Evolutionary conservation across 2,329 filamentous ascomycete species (phyloP).

Genomic region (Periconia macrospinosa): DNA sequence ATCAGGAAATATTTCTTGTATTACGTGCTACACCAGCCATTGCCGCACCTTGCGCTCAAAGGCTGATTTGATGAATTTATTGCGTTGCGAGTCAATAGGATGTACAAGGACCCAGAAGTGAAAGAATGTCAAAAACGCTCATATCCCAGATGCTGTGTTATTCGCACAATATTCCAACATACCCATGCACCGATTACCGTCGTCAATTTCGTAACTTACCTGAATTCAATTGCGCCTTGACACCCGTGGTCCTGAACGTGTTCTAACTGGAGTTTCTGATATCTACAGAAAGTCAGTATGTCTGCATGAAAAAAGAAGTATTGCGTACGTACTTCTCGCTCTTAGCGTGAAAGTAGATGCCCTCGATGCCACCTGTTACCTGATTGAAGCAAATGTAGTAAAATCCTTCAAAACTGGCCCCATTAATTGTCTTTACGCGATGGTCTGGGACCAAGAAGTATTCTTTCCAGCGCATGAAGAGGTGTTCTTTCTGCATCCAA

Average conservation of each 20-base stretch:
- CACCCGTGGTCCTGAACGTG: conserved; percentile 85
- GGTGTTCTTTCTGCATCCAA: conserved; percentile 77
- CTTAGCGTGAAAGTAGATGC: conserved; percentile 97
- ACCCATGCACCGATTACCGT: conserved; percentile 17
- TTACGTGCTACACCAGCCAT: conserved; percentile 13
- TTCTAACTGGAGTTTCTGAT: conserved; percentile 89
- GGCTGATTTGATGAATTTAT: conserved; percentile 11
- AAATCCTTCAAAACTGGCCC: conserved; percentile 96
- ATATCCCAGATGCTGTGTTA: conserved; percentile 32
- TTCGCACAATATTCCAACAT: conserved; percentile 15
- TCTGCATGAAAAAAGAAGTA: not conserved
- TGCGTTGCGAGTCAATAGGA: conserved; percentile 9
- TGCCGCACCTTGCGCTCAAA: conserved; percentile 33
- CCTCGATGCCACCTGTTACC: conserved; percentile 78
- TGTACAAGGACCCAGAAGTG: conserved; percentile 22
- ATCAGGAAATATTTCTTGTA: not conserved
- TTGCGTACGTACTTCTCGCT: conserved; percentile 82
- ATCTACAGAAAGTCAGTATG: conserved; percentile 57
- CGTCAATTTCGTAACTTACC: conserved; percentile 56
- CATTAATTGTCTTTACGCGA: conserved; percentile 83
- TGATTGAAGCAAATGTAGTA: conserved; percentile 99
- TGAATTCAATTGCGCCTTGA: conserved; percentile 84
- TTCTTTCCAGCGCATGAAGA: conserved; percentile 99
- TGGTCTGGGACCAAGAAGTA: conserved; percentile 97
- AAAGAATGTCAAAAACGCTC: conserved; percentile 14